A percentile compares a stretch with the other conserved stretches of the same genome.
phyloP scores from a whole-genome alignment of 768 basidiomycete genomes.

The Lyophyllum semitale region DNA sequence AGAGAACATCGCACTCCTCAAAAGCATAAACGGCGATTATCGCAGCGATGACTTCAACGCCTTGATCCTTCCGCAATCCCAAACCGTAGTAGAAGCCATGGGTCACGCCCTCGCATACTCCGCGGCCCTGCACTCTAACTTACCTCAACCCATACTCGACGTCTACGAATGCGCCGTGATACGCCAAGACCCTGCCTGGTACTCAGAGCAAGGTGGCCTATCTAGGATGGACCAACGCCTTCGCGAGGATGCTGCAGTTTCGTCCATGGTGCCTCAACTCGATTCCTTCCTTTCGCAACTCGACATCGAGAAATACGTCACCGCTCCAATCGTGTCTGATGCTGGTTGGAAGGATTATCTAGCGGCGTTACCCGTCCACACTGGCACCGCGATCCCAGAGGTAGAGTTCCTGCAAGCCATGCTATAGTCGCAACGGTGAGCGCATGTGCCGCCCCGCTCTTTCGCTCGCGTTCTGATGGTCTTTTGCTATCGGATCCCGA shows the following conservation, averaged over 20 bases:
- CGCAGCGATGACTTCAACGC: constrained; percentile 54
- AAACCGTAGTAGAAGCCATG: constrained; percentile 56
- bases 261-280: constrained; percentile 44
- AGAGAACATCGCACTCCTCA: constrained; percentile 44
- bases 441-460: neutral
- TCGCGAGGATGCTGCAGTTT: constrained; percentile 48
- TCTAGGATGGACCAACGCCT: constrained; percentile 48
- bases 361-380: constrained; percentile 38
- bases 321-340: constrained; percentile 56
- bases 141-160: constrained; percentile 53
- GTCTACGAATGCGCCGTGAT: constrained; percentile 57
- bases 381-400: constrained; percentile 41
- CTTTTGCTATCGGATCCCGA: neutral
- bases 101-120: constrained; percentile 66
- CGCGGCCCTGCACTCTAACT: constrained; percentile 42
- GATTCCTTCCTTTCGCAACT: constrained; percentile 41
- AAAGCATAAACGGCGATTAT: constrained; percentile 40
- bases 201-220: constrained; percentile 52
- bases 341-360: constrained; percentile 50
- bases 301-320: constrained; percentile 50
- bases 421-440: constrained; percentile 28
- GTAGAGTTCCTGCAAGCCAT: constrained; percentile 42
- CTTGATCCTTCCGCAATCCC: constrained; percentile 57
- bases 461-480: neutral
- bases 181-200: constrained; percentile 60